These are phyloP conservation scores for Pseudoturritis turrita DNA, from an alignment of 345 rosid genomes.

Conservation along the genomic window DNA sequence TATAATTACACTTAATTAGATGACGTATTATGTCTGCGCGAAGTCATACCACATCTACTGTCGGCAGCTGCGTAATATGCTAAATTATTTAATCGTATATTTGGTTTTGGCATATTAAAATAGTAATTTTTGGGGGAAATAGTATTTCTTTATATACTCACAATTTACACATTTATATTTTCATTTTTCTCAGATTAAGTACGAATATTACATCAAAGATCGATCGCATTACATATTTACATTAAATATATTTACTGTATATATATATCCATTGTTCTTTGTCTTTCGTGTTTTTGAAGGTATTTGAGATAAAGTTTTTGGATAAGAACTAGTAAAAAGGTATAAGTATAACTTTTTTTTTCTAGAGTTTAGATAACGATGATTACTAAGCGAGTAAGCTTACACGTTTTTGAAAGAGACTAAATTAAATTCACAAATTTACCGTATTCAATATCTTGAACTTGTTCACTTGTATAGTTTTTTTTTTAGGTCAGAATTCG, in stretches of 20 bases:
- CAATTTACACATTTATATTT: background rate
- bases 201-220: background rate
- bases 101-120: background rate
- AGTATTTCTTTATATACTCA: background rate
- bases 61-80: constrained; percentile 17
- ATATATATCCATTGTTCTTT: background rate
- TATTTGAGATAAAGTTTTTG: background rate
- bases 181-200: background rate
- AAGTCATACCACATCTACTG: constrained; percentile 13
- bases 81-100: background rate
- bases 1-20: background rate
- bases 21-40: constrained; percentile 5
- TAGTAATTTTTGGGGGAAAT: no score
- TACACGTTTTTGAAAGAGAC: background rate
- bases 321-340: background rate
- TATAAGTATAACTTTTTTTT: background rate
- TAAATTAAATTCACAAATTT: background rate
- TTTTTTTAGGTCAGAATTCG: no score
- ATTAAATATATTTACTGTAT: background rate
- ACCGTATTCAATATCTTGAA: background rate
- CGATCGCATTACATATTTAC: background rate
- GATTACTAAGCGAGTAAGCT: background rate
- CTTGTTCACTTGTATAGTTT: background rate
- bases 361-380: background rate
- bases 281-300: background rate